phyloP scores from a whole-genome alignment of 1,139 yeast species.

The Sugiyamaella novakii region DNA sequence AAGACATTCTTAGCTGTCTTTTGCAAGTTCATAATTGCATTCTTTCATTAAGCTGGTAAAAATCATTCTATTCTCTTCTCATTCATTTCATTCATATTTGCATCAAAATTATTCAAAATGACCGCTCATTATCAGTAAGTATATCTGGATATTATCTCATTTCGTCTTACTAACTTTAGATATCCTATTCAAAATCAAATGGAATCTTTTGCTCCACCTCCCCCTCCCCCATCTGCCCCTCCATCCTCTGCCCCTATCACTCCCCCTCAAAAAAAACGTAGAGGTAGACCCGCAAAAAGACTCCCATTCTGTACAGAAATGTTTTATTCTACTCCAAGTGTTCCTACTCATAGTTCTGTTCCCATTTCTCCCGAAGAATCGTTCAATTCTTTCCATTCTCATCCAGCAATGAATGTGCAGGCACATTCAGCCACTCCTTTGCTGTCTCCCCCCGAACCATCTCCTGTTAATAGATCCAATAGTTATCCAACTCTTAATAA shows the following conservation, averaged over 20 bases:
- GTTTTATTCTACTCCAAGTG: slow-evolving; percentile 29
- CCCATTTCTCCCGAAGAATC: slow-evolving; percentile 17
- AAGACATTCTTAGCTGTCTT: no score
- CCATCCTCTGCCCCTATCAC: slow-evolving; percentile 11
- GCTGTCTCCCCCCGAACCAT: slow-evolving; percentile 1
- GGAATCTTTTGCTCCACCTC: no score
- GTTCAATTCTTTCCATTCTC: slow-evolving; percentile 14
- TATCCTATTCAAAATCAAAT: slow-evolving; percentile 7
- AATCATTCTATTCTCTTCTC: no score
- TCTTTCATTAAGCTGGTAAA: no score
- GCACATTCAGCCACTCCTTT: slow-evolving; percentile 13
- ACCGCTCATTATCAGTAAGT: slow-evolving; percentile 18
- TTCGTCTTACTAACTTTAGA: slow-evolving; percentile 7
- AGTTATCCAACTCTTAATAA: slow-evolving; percentile 5
- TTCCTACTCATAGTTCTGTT: slow-evolving; percentile 17
- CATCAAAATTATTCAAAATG: slow-evolving; percentile 14
- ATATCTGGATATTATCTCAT: no score
- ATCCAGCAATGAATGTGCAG: slow-evolving; percentile 17
- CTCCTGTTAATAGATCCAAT: slow-evolving; percentile 15
- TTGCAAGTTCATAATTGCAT: no score
- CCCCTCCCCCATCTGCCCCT: neutral
- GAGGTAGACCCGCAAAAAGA: slow-evolving; percentile 36
- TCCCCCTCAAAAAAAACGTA: slow-evolving; percentile 25
- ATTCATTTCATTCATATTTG: slow-evolving; percentile 20
- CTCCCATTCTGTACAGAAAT: slow-evolving; percentile 34